Base-by-base conservation (phyloP, 176 grass and related monocot genomes). In the Chrysopogon serrulatus region DNA sequence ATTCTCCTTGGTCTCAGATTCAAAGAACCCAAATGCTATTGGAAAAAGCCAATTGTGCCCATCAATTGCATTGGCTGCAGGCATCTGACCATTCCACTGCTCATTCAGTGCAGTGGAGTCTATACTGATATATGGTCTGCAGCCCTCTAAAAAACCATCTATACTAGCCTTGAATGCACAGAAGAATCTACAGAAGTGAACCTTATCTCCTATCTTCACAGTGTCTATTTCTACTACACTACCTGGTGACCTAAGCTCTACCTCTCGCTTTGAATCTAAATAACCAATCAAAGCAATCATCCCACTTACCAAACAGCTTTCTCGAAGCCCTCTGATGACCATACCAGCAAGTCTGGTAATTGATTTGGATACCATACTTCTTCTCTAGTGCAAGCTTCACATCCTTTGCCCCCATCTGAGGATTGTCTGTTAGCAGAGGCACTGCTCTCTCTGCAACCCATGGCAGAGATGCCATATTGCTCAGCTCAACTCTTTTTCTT, bases 381-480 rank as follows among this genome's bases (percentile, higher is more conserved):
- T 19, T 75, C 1, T 32, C 23, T 1, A 54, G 18, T 4, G 0
- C 6, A 4, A 14, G 0, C 1, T 54, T 3, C 0, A 35, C 4
- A 16, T 53, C 8, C 17, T 13, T 75, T 23, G 28, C 9, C 1
- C 17, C 44, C 17, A 34, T 54, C 0, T 3, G 1, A 8, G n/a
- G 69, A 0, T 45, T 23, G 4, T 33, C 21, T 17, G 21, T 11
- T 15, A 54, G 31, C 4, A 34, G 16, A 18, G 14, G 1, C 0
- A 18, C 4, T 2, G 1, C 31, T 1, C 44, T 53, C 5, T 75
- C 30, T 21, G 17, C 72, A 1, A 75, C 43, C 45, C 71, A 74
- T 0, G 14, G 26, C 16, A 53, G 15, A 18, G 42, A 19, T 10
- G 71, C 44, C 27, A 51, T 74, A 5, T 17, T 74, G 36, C 31